Evolutionary conservation across 2,329 filamentous ascomycete genomes (phyloP).

Genomic region (Pleomassaria siparia): DNA sequence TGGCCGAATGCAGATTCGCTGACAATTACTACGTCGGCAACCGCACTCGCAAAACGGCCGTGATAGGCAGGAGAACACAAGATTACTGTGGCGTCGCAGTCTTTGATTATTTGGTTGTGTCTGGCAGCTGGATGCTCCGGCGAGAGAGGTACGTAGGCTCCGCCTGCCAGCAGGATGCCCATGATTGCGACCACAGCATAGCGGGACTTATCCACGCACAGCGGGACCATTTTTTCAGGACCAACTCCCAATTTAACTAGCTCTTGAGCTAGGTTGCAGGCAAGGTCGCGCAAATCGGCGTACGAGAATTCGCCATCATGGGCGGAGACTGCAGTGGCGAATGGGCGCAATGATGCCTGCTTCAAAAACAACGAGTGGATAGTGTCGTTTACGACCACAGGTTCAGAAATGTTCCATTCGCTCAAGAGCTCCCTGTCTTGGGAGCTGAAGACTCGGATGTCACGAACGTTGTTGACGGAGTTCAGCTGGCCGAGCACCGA

Average conservation of each 20-base stretch:
- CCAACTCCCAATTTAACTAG: slow-evolving; percentile 35
- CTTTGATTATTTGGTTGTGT: slow-evolving; percentile 29
- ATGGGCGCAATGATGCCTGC: slow-evolving; percentile 19
- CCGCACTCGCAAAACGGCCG: slow-evolving; percentile 17
- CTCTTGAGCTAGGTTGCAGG: slow-evolving; percentile 29
- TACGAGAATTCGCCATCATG: slow-evolving; percentile 37
- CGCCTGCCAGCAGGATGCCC: slow-evolving; percentile 39
- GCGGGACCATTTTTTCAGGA: slow-evolving; percentile 35
- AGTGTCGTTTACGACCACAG: slow-evolving; percentile 24
- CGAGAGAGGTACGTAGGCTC: slow-evolving; percentile 33
- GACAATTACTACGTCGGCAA: slow-evolving; percentile 21
- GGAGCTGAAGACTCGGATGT: slow-evolving; percentile 29
- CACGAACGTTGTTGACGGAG: slow-evolving; percentile 19
- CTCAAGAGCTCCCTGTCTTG: slow-evolving; percentile 27
- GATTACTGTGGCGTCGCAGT: slow-evolving; percentile 30
- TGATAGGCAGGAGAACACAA: slow-evolving; percentile 30
- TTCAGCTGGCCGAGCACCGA: slow-evolving; percentile 30
- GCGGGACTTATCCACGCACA: slow-evolving; percentile 40
- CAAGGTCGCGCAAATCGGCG: slow-evolving; percentile 22
- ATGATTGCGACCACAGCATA: slow-evolving; percentile 43
- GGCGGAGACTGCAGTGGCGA: slow-evolving; percentile 26
- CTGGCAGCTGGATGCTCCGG: slow-evolving; percentile 29
- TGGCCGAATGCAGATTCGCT: slow-evolving; percentile 18
- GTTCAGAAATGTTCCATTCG: slow-evolving; percentile 26
- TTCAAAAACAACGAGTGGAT: slow-evolving; percentile 28